Conservation (phyloP, 805 yeast genomes). For the Zygotorulaspora sp. region DNA sequence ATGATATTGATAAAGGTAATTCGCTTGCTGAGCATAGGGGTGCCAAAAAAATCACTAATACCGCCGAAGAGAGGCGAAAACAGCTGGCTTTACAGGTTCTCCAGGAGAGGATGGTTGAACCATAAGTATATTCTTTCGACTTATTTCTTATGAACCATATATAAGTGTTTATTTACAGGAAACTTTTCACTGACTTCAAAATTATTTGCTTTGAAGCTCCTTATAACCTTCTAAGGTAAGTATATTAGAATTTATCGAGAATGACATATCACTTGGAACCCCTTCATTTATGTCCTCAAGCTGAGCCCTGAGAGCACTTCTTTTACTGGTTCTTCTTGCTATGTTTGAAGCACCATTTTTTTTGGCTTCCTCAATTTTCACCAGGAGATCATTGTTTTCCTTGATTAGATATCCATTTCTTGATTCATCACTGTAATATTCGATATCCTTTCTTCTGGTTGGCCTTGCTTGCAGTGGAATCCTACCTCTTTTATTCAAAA, state of each 20-base stretch:
- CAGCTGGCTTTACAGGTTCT: conserved; percentile 71
- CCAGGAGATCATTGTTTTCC: conserved; percentile 34
- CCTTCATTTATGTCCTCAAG: conserved; percentile 37
- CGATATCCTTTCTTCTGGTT: conserved; percentile 71
- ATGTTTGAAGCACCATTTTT: conserved; percentile 17
- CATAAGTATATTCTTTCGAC: background rate
- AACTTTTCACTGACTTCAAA: too few relatives aligned
- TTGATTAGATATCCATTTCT: conserved; percentile 70
- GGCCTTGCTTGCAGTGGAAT: conserved; percentile 86
- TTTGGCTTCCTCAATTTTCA: conserved; percentile 23
- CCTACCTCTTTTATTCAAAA: conserved; percentile 65
- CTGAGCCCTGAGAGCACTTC: conserved; percentile 32
- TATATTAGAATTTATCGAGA: conserved; percentile 21
- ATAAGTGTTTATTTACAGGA: conserved; percentile 6
- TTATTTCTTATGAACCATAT: background rate
- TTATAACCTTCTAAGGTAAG: conserved; percentile 13
- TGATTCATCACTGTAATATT: conserved; percentile 64
- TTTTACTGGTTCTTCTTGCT: conserved; percentile 28
- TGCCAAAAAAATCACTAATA: conserved; percentile 22
- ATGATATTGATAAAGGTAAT: conserved; percentile 69
- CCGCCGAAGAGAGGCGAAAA: conserved; percentile 68
- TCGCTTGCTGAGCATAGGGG: conserved; percentile 60
- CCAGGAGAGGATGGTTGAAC: conserved; percentile 50
- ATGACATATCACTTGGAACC: conserved; percentile 20
- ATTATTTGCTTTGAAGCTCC: conserved; percentile 5